phyloP scores from a whole-genome alignment of 2,329 filamentous ascomycete genomes.

The Tolypocladium tropicale region DNA sequence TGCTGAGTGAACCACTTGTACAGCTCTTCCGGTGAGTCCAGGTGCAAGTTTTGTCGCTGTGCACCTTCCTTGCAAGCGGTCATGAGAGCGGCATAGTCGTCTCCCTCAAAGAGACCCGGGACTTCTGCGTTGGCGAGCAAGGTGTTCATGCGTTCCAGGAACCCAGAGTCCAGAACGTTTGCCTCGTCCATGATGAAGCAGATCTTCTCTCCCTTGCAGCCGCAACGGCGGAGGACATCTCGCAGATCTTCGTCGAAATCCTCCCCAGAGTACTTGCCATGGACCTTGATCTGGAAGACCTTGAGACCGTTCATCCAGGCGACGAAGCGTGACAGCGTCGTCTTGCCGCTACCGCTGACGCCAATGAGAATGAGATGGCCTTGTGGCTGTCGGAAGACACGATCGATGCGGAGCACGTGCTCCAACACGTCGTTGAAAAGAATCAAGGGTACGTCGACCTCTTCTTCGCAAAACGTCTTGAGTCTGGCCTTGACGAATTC shows the following conservation, averaged over 20 bases:
- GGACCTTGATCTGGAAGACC: slow-evolving; percentile 99
- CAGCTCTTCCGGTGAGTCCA: slow-evolving; percentile 97
- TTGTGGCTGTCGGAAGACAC: slow-evolving; percentile 96
- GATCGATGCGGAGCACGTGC: slow-evolving; percentile 94
- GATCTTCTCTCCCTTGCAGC: slow-evolving; percentile 98
- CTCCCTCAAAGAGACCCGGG: slow-evolving; percentile 96
- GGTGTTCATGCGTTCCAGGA: slow-evolving; percentile 99
- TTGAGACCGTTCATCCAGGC: slow-evolving; percentile 99
- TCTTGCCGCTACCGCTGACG: slow-evolving; percentile 97
- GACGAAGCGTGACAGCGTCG: slow-evolving; percentile 92
- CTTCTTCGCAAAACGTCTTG: slow-evolving; percentile 98
- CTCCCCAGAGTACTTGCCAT: slow-evolving; percentile 94
- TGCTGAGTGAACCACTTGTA: slow-evolving; percentile 99
- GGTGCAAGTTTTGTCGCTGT: slow-evolving; percentile 84
- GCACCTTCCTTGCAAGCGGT: slow-evolving; percentile 98
- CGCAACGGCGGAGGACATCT: slow-evolving; percentile 84
- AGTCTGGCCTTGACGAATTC: slow-evolving; percentile 97
- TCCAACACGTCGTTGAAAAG: slow-evolving; percentile 99
- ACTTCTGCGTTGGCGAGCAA: slow-evolving; percentile 98
- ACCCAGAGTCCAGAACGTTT: slow-evolving; percentile 96
- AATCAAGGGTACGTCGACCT: slow-evolving; percentile 95
- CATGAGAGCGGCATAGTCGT: slow-evolving; percentile 97
- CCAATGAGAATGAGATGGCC: slow-evolving; percentile 97
- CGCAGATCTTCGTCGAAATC: slow-evolving; percentile 98
- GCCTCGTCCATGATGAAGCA: slow-evolving; percentile 99